Base-by-base conservation (phyloP, 139 green algal genomes). In the Mesotaenium endlicherianum region DNA sequence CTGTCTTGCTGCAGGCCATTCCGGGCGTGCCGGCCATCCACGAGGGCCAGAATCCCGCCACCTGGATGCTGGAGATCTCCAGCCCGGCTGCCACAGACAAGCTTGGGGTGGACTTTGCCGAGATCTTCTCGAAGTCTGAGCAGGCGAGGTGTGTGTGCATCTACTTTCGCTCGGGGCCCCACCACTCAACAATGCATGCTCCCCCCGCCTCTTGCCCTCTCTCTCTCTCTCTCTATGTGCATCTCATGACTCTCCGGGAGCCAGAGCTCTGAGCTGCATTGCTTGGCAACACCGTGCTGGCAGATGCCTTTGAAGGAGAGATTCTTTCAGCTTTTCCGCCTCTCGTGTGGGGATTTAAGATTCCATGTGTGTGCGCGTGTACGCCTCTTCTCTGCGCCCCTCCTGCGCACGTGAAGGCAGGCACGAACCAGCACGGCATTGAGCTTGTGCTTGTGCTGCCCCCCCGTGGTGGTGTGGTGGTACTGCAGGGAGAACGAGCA, bases 31-130 rank as follows among this genome's bases (percentile, higher is more conserved):
- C 71, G 4, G n/a, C 34, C 3, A 77, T 93, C 41, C 44, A 41
- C 34, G 68, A 83, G 3, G 86, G 90, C 2, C 64, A 91, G 57
- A 96, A 96, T 85, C 93, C 93, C 3, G 91, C 93, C 43, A 94
- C 91, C 0, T 96, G 93, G 93, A 95, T 96, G 92, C 86, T 96
- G 31, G 91, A 94, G 55, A 80, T 92, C 41, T 68, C 82, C 0
- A 59, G 31, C 34, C 42, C 79, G 30, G 60, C 64, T 36, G 67
- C 67, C n/a, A 60, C 42, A 40, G 64, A 85, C 11, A 4, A 79
- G 26, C 60, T 85, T 2, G 64, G 42, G 0, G 79, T 85, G 0
- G 79, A 85, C 43, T 85, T 85, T 85, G 79, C 79, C 2, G 67
- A 85, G 26, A 3, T 85, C 11, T 85, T 85, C 64, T 0, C 11